Base-by-base conservation (phyloP, 257 asterid genomes). In the Scutellaria galericulata region DNA sequence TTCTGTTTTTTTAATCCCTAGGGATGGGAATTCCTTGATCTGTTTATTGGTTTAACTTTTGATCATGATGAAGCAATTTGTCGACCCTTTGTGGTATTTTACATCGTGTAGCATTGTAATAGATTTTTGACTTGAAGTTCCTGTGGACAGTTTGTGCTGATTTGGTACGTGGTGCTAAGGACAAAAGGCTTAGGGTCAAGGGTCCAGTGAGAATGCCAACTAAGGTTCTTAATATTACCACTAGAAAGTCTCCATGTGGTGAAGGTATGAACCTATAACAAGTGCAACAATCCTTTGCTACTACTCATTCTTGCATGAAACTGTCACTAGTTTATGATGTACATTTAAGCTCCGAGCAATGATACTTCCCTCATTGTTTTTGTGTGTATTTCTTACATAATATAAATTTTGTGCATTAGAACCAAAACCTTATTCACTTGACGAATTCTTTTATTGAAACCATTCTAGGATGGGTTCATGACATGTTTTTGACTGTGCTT, bases 131-230 rank as follows among this genome's bases (percentile, higher is more conserved):
- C 53, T 20, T 41, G 35, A 13, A 20, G 9, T 35, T 54, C 14
- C 1, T 41, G 53, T 64, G 4, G 2, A 57, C 83, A 90, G 92
- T 90, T 6, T 90, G 96, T 76, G 72, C 91, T 78, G 96, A 90
- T 62, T 79, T 90, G 80, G 91, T 88, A 6, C 92, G 95, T 15
- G 95, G 92, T 64, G 96, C 95, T 64, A 90, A 90, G 90, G 96
- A 86, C 75, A 90, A 90, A 66, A 79, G 84, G 18, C 92, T 90
- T 15, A 80, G 92, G 77, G 95, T 88, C 4, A 88, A 90, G 86
- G 96, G 96, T 50, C 96, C 95, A 1, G 96, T 90, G 68, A 85
- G 92, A 65, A 90, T 90, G 84, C 96, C 96, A 2, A 90, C 95
- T 37, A 90, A 90, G 86, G 89, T 83, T 85, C 95, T 90, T 57